These are phyloP conservation scores for Leccinum aurantiacum DNA, from an alignment of 768 basidiomycete species.

Conservation along the genomic window DNA sequence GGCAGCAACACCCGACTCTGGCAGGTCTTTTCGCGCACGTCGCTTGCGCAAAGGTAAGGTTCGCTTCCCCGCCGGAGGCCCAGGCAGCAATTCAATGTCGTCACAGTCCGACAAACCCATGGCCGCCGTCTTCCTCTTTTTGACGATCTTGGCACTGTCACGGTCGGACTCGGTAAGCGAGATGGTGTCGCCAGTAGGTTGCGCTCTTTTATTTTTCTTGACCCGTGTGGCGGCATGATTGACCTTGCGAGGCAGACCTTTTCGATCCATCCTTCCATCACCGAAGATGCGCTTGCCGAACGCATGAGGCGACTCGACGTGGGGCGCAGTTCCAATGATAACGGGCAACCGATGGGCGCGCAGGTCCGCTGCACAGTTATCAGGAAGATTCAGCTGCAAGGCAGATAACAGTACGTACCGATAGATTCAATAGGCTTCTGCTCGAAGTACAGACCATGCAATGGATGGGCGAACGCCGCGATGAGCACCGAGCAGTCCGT, in stretches of 20 bases:
- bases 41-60: no score
- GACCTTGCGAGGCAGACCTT: neutral
- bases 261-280: neutral
- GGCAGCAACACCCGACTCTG: no score
- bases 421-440: neutral
- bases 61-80: neutral
- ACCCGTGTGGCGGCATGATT: neutral
- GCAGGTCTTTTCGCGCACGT: no score
- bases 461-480: neutral
- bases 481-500: neutral
- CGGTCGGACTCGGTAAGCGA: neutral
- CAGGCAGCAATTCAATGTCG: neutral
- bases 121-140: neutral
- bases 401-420: neutral
- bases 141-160: no score
- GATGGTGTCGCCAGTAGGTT: neutral
- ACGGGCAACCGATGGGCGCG: neutral
- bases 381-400: neutral
- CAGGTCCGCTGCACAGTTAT: neutral
- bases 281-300: neutral
- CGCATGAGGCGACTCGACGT: neutral
- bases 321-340: neutral
- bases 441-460: neutral
- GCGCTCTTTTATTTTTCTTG: neutral
- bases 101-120: neutral